A percentile compares a stretch with the other conserved stretches of the same genome.
Conservation (phyloP, 2,329 filamentous ascomycete species). For the Exserohilum turcica region DNA sequence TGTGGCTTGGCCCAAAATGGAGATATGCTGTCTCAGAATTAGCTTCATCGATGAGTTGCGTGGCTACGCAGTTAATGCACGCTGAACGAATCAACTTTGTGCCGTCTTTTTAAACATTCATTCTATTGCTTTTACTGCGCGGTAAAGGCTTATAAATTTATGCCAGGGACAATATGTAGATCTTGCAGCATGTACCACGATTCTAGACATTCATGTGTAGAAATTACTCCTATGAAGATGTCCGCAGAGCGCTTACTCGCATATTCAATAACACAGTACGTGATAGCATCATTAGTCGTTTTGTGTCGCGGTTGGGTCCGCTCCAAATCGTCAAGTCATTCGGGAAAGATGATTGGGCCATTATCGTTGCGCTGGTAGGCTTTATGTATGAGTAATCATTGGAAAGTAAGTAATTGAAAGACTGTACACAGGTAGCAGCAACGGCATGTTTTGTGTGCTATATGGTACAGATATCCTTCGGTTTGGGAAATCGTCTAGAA, state of each 20-base stretch:
- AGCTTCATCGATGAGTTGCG: not conserved
- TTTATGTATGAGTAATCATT: not conserved
- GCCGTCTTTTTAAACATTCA: not conserved
- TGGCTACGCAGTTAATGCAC: not conserved
- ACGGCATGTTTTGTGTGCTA: constrained; percentile 49
- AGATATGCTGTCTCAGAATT: no score
- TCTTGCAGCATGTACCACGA: not conserved
- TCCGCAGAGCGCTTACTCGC: constrained; percentile 24
- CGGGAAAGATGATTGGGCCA: constrained; percentile 57
- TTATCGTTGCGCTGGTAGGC: constrained; percentile 49
- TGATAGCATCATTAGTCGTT: constrained; percentile 48
- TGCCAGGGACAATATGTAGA: not conserved
- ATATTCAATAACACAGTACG: constrained; percentile 35
- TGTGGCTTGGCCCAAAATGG: not conserved
- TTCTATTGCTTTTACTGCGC: not conserved
- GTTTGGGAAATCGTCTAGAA: constrained; percentile 49
- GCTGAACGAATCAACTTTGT: not conserved
- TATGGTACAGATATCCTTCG: constrained; percentile 44
- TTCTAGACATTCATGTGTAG: not conserved
- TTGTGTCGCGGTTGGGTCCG: constrained; percentile 56
- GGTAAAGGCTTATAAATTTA: not conserved
- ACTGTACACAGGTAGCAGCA: constrained; percentile 2
- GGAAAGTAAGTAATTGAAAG: not conserved
- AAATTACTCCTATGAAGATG: not conserved
- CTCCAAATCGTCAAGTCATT: constrained; percentile 54